phyloP scores from a whole-genome alignment of 225 moss, liverwort and hornwort species.

The Physcomitrellopsis africana region DNA sequence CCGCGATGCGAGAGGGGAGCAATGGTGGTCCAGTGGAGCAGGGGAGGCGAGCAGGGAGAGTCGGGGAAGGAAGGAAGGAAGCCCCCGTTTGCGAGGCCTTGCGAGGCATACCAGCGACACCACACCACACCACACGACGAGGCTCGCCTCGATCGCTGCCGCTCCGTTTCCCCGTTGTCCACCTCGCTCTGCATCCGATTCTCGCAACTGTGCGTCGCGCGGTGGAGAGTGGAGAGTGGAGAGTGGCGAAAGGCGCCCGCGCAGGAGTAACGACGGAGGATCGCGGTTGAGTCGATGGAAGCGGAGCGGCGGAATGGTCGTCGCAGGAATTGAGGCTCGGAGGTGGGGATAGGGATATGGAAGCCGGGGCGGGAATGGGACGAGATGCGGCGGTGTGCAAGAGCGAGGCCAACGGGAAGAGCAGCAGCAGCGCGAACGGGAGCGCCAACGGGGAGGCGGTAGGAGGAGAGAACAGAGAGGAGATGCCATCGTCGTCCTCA shows the following conservation, averaged over 20 bases:
- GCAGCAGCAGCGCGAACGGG: conserved; percentile 10
- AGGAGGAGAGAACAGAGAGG: conserved; percentile 18
- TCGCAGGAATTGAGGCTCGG: conserved; percentile 37
- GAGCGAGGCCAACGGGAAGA: conserved; percentile 21
- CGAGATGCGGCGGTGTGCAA: conserved; percentile 25
- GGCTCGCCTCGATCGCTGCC: too few relatives aligned
- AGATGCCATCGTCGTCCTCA: conserved; percentile 23
- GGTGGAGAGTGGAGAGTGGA: not conserved
- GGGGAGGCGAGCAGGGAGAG: not conserved
- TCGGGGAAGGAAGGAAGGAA: not conserved
- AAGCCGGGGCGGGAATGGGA: conserved; percentile 38
- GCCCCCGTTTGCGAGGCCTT: not conserved
- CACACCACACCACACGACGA: too few relatives aligned
- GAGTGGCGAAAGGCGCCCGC: not conserved
- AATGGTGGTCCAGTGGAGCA: conserved; percentile 5
- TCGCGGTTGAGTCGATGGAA: not conserved
- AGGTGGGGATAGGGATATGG: conserved; percentile 26
- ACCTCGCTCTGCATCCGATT: not conserved
- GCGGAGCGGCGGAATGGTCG: conserved; percentile 37
- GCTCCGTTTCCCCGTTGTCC: too few relatives aligned
- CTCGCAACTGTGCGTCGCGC: not conserved
- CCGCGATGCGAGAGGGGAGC: conserved; percentile 8
- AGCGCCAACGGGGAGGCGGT: conserved; percentile 19
- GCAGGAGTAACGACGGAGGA: not conserved
- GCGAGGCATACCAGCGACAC: too few relatives aligned